Conservation (phyloP, 768 basidiomycete genomes). For the Clitopilus hobsonii region DNA sequence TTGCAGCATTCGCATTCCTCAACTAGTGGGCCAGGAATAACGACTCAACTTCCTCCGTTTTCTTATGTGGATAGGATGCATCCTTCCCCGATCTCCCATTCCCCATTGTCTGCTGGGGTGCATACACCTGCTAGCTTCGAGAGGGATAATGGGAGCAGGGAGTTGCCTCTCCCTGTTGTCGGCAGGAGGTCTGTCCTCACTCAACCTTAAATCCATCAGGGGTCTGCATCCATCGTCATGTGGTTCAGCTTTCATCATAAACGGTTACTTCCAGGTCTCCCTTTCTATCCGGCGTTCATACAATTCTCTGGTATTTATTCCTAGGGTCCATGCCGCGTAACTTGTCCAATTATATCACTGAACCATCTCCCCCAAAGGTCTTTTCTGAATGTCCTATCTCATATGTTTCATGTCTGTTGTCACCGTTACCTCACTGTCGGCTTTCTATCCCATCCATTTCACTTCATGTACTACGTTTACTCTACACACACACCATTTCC, state of each 20-base stretch:
- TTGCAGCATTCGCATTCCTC: constrained; percentile 16
- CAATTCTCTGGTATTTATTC: no score
- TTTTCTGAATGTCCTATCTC: neutral
- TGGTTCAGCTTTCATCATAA: no score
- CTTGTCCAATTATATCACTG: neutral
- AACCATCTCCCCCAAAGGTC: neutral
- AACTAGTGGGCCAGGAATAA: constrained; percentile 5
- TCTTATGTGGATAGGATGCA: constrained; percentile 29
- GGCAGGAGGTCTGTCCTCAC: constrained; percentile 35
- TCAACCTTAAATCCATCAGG: constrained; percentile 20
- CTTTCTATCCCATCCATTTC: neutral
- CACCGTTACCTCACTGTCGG: neutral
- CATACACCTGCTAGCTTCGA: constrained; percentile 44
- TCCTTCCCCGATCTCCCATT: constrained; percentile 32
- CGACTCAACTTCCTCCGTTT: constrained; percentile 30
- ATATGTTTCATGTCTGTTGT: neutral
- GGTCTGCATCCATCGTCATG: no score
- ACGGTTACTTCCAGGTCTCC: no score
- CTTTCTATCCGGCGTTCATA: no score
- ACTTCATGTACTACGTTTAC: neutral
- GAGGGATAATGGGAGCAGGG: constrained; percentile 42
- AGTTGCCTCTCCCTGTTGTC: constrained; percentile 44
- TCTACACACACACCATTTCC: neutral
- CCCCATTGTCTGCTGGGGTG: constrained; percentile 30
- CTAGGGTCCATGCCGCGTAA: neutral